Conservation (phyloP, 305 asterid genomes). For the Striga hermonthica region DNA sequence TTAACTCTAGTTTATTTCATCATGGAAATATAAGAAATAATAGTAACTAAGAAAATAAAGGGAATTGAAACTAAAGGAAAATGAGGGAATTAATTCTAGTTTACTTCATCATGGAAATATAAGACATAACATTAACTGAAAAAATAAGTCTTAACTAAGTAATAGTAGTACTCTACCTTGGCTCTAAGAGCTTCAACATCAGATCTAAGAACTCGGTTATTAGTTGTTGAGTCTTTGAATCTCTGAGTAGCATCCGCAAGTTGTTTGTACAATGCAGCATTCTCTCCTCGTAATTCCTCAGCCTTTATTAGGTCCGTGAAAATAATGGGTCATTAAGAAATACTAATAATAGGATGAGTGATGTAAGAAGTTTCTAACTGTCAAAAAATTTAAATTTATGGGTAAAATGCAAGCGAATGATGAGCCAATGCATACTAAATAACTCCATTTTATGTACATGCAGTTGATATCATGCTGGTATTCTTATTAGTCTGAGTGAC, state of each 20-base stretch:
- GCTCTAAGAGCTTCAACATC: slow-evolving; percentile 82
- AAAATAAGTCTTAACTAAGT: background rate
- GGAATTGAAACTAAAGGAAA: background rate
- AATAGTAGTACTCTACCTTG: slow-evolving; percentile 34
- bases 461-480: too few relatives aligned
- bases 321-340: too few relatives aligned
- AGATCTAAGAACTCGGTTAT: slow-evolving; percentile 83
- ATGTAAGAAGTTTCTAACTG: too few relatives aligned
- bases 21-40: background rate
- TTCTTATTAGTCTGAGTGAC: too few relatives aligned
- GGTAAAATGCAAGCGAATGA: too few relatives aligned
- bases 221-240: slow-evolving; percentile 71
- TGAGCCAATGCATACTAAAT: too few relatives aligned
- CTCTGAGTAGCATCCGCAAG: slow-evolving; percentile 63
- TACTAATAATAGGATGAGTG: too few relatives aligned
- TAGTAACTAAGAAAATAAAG: background rate
- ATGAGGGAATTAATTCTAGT: background rate
- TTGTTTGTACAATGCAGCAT: slow-evolving; percentile 57
- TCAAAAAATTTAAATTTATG: too few relatives aligned
- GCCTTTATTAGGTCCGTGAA: slow-evolving; percentile 38
- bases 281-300: slow-evolving; percentile 64
- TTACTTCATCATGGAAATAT: background rate
- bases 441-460: too few relatives aligned
- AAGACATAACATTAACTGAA: background rate
- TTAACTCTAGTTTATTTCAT: background rate